These are phyloP conservation scores for Xylaria intraflava DNA, from an alignment of 495 filamentous ascomycete species.

Conservation along the genomic window DNA sequence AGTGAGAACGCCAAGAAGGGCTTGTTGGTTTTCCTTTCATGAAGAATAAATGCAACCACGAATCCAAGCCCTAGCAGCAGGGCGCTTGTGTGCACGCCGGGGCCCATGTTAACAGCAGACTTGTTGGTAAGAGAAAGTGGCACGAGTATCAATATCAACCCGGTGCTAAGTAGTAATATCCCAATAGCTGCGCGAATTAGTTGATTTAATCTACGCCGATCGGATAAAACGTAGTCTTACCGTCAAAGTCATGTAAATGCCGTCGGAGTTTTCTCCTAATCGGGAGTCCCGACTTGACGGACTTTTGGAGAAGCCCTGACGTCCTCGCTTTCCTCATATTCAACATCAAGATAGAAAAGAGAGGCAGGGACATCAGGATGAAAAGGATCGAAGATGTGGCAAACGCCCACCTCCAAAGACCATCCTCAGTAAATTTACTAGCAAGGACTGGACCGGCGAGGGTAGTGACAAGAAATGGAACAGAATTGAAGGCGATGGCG, in stretches of 20 bases:
- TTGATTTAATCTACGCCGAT: background rate
- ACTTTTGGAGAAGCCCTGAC: slow-evolving; percentile 42
- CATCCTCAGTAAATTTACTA: slow-evolving; percentile 28
- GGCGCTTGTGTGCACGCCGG: slow-evolving; percentile 40
- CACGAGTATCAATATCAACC: slow-evolving; percentile 56
- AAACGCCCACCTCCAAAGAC: slow-evolving; percentile 54
- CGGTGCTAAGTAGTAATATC: slow-evolving; percentile 49
- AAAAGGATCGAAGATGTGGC: slow-evolving; percentile 42
- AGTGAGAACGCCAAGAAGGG: slow-evolving; percentile 57
- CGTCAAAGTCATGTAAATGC: slow-evolving; percentile 57
- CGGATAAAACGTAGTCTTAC: slow-evolving; percentile 25
- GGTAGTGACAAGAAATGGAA: slow-evolving; percentile 55
- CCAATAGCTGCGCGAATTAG: slow-evolving; percentile 37
- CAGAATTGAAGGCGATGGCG: slow-evolving; percentile 48
- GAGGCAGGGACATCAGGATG: slow-evolving; percentile 26
- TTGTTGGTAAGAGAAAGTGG: slow-evolving; percentile 45
- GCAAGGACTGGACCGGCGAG: slow-evolving; percentile 35
- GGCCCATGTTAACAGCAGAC: slow-evolving; percentile 16
- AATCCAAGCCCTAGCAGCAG: slow-evolving; percentile 51
- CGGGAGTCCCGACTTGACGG: slow-evolving; percentile 41
- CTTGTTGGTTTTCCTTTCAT: slow-evolving; percentile 50
- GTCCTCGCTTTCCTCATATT: slow-evolving; percentile 56
- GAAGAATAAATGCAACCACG: slow-evolving; percentile 52
- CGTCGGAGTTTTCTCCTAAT: slow-evolving; percentile 41
- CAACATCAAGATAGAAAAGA: slow-evolving; percentile 40